Evolutionary conservation across 805 yeast species (phyloP).

Genomic region (Cyberlindnera saturnus): DNA sequence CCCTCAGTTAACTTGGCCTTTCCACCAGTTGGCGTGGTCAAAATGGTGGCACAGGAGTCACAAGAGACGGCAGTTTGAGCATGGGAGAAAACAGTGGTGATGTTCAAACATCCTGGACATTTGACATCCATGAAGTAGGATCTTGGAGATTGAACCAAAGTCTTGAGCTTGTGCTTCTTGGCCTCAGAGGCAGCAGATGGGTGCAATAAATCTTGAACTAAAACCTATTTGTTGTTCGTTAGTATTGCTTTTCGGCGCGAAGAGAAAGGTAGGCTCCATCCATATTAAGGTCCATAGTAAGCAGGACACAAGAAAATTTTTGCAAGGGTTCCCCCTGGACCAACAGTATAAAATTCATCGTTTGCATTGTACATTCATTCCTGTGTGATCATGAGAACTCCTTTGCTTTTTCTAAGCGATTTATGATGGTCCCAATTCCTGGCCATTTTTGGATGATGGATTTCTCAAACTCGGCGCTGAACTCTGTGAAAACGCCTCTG

Average conservation of each 20-base stretch:
- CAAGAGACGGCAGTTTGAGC: conserved; percentile 99
- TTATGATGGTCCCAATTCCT: not conserved
- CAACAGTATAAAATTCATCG: conserved; percentile 1
- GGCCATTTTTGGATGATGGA: not conserved
- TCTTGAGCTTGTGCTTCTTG: conserved; percentile 94
- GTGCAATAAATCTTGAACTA: conserved; percentile 98
- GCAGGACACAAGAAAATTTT: not conserved
- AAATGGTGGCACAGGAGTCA: conserved; percentile 96
- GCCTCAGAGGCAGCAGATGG: conserved; percentile 97
- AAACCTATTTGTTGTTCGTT: conserved; percentile 53
- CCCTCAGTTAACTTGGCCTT: conserved; percentile 99
- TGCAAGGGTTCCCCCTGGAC: conserved; percentile 12
- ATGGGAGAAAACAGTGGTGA: conserved; percentile 99
- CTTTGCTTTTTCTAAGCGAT: conserved; percentile 1
- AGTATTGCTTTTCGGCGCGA: conserved; percentile 9
- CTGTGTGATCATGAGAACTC: not conserved
- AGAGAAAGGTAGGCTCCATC: too few species aligned
- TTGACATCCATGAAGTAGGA: conserved; percentile 99
- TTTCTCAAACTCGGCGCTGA: not conserved
- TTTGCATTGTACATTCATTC: not conserved
- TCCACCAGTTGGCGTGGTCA: conserved; percentile 99
- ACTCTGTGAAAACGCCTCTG: too few species aligned
- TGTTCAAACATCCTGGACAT: conserved; percentile 99
- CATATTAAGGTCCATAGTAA: too few species aligned
- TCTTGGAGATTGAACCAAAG: conserved; percentile 96